Base-by-base conservation (phyloP, 2,329 filamentous ascomycete genomes). In the Fusarium tricinctum region DNA sequence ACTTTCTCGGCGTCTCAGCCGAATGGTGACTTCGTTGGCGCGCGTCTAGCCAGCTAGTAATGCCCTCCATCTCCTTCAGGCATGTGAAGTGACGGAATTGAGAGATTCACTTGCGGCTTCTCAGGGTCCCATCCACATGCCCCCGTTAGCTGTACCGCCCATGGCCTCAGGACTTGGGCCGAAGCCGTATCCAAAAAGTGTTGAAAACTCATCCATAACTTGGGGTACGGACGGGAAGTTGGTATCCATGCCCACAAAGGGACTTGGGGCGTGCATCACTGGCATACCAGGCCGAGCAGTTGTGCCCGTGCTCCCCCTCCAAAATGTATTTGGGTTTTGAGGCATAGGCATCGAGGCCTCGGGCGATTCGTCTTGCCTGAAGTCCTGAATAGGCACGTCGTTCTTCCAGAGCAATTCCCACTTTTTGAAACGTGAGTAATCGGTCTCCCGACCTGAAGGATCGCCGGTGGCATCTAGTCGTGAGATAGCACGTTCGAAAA, bases 351-450 rank as follows among this genome's bases (percentile, higher is more conserved):
- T 54, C 17, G 66, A 63, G 5, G 66, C 54, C 52, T 74, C 73
- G 1, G 71, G 59, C 13, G 71, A 72, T 42, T 69, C 58, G 45
- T 76, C 75, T 38, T 69, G 68, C 12, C 52, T 60, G 26, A 71
- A 73, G 15, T 77, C 75, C 26, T 73, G 67, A n/a, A 70, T 28
- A 3, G 76, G 69, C 12, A 68, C 55, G 42, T 78, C 75, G 35
- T 81, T 83, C 78, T 78, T 78, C 77, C 83, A 84, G 4, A 84
- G 75, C 76, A 83, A 83, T 63, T 84, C 82, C 83, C 83, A 84
- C 42, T 81, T 83, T 63, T 84, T 84, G 69, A 84, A 85, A 2
- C 82, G 77, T 48, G 83, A 82, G 45, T 85, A 85, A 23, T 83
- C 83, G 5, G 83, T 84, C 60, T 84, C 83, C n/a, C 77, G 66